These are phyloP conservation scores for Saprolegnia diclina DNA, from an alignment of 352 stramenopile genomes.

Conservation along the genomic window DNA sequence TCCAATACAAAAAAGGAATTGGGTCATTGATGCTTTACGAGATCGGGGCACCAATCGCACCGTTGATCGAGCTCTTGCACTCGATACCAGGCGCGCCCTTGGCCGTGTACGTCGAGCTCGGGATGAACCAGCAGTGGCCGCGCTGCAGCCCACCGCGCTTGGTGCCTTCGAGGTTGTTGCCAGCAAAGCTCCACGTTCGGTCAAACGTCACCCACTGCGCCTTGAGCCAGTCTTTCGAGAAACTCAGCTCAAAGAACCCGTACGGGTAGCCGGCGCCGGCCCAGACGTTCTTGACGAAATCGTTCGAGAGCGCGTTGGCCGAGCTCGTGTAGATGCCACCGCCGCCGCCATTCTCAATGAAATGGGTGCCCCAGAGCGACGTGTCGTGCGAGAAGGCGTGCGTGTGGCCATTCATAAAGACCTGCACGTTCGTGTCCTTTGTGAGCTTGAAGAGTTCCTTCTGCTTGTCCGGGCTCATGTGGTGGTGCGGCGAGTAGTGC, in stretches of 20 bases:
- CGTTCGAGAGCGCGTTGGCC: slow-evolving; percentile 43
- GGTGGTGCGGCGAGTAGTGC: slow-evolving; percentile 39
- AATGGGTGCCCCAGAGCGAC: slow-evolving; percentile 47
- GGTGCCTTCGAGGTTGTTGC: slow-evolving; percentile 43
- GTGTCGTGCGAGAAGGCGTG: slow-evolving; percentile 32
- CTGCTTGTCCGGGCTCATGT: slow-evolving; percentile 38
- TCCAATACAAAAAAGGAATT: too few species aligned
- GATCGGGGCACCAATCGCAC: slow-evolving; percentile 19
- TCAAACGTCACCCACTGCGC: slow-evolving; percentile 68
- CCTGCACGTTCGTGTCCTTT: slow-evolving; percentile 34
- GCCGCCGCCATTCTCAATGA: slow-evolving; percentile 70
- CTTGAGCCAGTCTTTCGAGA: slow-evolving; percentile 57
- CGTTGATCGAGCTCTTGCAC: slow-evolving; percentile 20
- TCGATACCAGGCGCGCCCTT: not conserved
- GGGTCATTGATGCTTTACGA: not conserved
- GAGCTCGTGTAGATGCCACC: slow-evolving; percentile 77
- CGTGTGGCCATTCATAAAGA: slow-evolving; percentile 30
- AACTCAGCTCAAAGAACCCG: slow-evolving; percentile 60
- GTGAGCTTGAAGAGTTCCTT: slow-evolving; percentile 38
- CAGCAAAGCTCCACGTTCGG: slow-evolving; percentile 47
- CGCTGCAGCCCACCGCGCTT: slow-evolving; percentile 47
- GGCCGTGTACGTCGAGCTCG: slow-evolving; percentile 16
- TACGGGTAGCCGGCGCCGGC: slow-evolving; percentile 58
- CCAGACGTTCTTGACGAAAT: slow-evolving; percentile 52
- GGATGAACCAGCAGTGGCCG: slow-evolving; percentile 76